These are phyloP conservation scores for Gonium pectorale DNA, from an alignment of 139 green algal genomes.

Conservation along the genomic window DNA sequence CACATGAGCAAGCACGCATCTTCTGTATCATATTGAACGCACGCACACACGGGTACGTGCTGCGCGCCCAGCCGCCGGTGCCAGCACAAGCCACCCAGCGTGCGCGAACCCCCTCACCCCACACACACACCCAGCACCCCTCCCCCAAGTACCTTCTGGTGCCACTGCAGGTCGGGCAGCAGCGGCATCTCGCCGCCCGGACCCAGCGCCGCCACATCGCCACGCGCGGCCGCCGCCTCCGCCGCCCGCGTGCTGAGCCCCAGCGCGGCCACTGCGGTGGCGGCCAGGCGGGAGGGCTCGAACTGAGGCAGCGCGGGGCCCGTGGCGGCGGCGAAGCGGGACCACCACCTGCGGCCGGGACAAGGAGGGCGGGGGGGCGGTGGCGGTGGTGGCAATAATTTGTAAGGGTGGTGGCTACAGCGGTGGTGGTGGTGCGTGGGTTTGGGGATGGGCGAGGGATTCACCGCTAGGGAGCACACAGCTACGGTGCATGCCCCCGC, in stretches of 20 bases:
- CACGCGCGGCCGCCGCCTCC: neutral
- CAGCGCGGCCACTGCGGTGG: neutral
- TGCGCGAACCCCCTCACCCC: neutral
- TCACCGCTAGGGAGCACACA: too few relatives aligned
- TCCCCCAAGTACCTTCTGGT: constrained; percentile 8
- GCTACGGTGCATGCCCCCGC: too few relatives aligned
- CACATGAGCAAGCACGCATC: too few relatives aligned
- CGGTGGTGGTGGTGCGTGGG: too few relatives aligned
- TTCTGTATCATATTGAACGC: too few relatives aligned
- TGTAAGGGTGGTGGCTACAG: too few relatives aligned
- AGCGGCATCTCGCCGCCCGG: neutral
- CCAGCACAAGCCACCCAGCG: too few relatives aligned
- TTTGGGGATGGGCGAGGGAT: too few relatives aligned
- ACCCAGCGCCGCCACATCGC: neutral
- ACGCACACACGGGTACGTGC: too few relatives aligned
- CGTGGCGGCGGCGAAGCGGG: constrained; percentile 14
- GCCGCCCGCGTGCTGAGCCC: constrained; percentile 10
- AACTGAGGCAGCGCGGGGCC: neutral
- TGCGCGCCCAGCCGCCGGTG: too few relatives aligned
- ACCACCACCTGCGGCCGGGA: constrained; percentile 14
- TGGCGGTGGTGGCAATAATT: too few relatives aligned
- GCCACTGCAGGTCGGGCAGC: constrained; percentile 12
- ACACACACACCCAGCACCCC: neutral
- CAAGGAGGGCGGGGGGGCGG: neutral
- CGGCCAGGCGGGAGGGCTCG: neutral